Conservation (phyloP, 306 rosid genomes). For the Benincasa hispida region DNA sequence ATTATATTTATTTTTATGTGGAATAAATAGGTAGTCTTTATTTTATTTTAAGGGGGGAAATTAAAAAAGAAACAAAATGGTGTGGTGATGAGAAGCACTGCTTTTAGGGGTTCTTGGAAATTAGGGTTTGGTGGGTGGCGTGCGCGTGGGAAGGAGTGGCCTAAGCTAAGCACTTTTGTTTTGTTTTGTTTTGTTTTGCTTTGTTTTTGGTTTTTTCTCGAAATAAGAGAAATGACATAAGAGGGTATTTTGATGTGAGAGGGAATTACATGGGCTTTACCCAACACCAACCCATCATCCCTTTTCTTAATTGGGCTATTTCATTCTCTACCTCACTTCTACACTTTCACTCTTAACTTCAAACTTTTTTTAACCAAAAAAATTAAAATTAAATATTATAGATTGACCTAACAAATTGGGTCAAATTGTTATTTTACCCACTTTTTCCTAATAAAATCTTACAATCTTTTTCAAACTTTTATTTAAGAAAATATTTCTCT, state of each 20-base stretch:
- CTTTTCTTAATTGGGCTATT: not conserved
- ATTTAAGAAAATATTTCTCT: no score
- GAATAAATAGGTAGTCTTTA: not conserved
- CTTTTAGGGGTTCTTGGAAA: constrained; percentile 43
- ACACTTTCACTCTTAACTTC: no score
- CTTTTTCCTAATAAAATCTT: no score
- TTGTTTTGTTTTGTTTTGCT: not conserved
- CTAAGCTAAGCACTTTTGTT: not conserved
- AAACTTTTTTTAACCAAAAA: no score
- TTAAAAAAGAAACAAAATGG: not conserved
- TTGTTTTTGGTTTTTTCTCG: not conserved
- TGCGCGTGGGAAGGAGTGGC: constrained; percentile 64
- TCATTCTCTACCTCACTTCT: not conserved
- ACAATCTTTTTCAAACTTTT: no score
- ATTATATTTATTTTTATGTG: not conserved
- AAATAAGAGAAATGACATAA: not conserved
- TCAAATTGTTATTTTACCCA: no score
- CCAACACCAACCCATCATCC: not conserved
- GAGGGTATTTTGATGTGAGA: not conserved
- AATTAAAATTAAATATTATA: no score
- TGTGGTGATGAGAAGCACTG: constrained; percentile 13
- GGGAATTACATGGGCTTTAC: not conserved
- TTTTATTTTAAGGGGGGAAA: not conserved
- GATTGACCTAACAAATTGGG: no score
- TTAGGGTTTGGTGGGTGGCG: constrained; percentile 84